Evolutionary conservation across 1,284 basidiomycete genomes (phyloP).

Genomic region (Austroboletus niveus): DNA sequence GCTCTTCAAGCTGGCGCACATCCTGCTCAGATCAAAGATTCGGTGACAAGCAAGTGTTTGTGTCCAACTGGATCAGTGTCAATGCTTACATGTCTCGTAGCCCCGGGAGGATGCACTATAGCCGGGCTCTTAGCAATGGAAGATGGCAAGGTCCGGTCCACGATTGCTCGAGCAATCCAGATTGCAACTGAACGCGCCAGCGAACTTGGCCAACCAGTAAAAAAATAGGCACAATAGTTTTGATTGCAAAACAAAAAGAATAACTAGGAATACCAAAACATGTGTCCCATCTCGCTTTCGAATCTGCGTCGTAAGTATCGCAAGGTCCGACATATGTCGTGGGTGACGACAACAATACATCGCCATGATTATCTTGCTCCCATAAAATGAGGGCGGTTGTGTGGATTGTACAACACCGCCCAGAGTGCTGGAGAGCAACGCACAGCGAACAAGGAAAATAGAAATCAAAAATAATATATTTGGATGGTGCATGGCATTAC

Average conservation of each 20-base stretch:
- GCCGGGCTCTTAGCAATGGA: constrained; percentile 94
- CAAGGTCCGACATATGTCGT: constrained; percentile 30
- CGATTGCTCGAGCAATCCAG: constrained; percentile 95
- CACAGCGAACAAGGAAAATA: background rate
- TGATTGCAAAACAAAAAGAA: background rate
- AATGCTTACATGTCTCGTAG: constrained; percentile 40
- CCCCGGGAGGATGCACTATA: constrained; percentile 98
- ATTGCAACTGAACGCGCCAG: constrained; percentile 87
- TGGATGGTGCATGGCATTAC: background rate
- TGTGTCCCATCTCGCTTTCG: constrained; percentile 37
- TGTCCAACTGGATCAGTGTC: background rate
- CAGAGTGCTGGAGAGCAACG: constrained; percentile 83
- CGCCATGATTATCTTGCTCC: constrained; percentile 56
- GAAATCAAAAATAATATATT: constrained; percentile 6
- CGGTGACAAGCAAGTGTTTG: constrained; percentile 83
- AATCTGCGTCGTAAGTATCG: constrained; percentile 12
- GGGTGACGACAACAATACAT: constrained; percentile 26
- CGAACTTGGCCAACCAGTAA: constrained; percentile 65
- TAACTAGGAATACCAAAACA: background rate
- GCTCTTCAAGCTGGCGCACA: constrained; percentile 84
- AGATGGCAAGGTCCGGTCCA: constrained; percentile 91
- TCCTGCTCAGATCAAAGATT: constrained; percentile 96
- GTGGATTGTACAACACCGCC: constrained; percentile 63
- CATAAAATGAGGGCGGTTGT: constrained; percentile 87
- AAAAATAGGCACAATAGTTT: constrained; percentile 32